phyloP scores from a whole-genome alignment of 2,329 filamentous ascomycete species.

The Penicillium sp. region DNA sequence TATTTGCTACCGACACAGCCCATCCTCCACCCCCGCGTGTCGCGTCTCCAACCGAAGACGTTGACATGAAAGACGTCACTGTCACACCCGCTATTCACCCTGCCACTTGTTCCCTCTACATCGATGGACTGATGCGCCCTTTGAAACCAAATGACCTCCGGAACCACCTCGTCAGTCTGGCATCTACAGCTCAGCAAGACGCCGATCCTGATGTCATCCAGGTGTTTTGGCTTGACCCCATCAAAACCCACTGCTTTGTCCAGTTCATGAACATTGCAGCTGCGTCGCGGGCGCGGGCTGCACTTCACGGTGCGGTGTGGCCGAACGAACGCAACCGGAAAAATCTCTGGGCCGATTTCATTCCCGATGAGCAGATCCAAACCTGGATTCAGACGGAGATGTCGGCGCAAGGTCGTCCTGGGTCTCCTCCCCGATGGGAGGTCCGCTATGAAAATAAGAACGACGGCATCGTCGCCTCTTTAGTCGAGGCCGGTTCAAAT shows the following conservation, averaged over 20 bases:
- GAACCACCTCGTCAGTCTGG: slow-evolving; percentile 63
- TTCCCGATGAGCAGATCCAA: slow-evolving; percentile 66
- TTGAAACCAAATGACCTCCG: slow-evolving; percentile 63
- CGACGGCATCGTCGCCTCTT: slow-evolving; percentile 52
- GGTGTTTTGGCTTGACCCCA: slow-evolving; percentile 72
- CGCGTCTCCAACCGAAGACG: slow-evolving; percentile 21
- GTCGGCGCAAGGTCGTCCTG: slow-evolving; percentile 39
- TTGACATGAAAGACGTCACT: slow-evolving; percentile 32
- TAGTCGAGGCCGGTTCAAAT: slow-evolving; percentile 45
- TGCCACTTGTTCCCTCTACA: slow-evolving; percentile 74
- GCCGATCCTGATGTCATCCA: slow-evolving; percentile 53
- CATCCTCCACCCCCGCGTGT: slow-evolving; percentile 14
- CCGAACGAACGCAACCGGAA: slow-evolving; percentile 81
- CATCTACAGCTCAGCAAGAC: slow-evolving; percentile 51
- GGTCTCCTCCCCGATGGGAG: slow-evolving; percentile 58
- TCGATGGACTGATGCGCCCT: slow-evolving; percentile 84
- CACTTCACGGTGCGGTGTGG: slow-evolving; percentile 75
- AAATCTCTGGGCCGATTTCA: slow-evolving; percentile 79
- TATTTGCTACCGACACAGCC: slow-evolving; percentile 36
- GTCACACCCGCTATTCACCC: slow-evolving; percentile 60
- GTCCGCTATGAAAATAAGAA: slow-evolving; percentile 60
- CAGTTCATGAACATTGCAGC: slow-evolving; percentile 62
- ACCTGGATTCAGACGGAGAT: slow-evolving; percentile 71
- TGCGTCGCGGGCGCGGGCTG: slow-evolving; percentile 68
- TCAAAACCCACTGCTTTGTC: slow-evolving; percentile 83